phyloP scores from a whole-genome alignment of 176 grass and related monocot genomes.

The Stipa capillata region DNA sequence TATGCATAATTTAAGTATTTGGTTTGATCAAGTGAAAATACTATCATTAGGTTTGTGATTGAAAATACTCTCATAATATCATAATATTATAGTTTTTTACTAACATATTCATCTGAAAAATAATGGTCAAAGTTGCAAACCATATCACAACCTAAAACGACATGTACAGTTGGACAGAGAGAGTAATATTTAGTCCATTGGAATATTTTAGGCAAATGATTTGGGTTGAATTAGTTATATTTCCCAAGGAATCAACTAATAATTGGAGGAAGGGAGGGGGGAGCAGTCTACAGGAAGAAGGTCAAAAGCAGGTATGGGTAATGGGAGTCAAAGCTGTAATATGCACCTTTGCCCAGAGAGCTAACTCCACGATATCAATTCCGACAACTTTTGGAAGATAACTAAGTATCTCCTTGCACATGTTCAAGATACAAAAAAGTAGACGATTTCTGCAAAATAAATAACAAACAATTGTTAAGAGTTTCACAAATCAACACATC shows the following conservation, averaged over 20 bases:
- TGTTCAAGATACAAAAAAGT: constrained; percentile 93
- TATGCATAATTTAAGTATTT: no score
- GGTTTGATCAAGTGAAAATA: no score
- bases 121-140: no score
- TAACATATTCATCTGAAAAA: no score
- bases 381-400: constrained; percentile 90
- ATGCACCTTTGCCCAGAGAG: constrained; percentile 95
- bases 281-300: background rate
- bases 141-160: no score
- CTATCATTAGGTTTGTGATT: no score
- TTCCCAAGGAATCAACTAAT: background rate
- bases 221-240: background rate
- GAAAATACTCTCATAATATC: no score
- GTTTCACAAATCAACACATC: background rate
- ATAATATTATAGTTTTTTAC: no score
- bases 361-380: constrained; percentile 97
- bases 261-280: background rate
- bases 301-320: background rate
- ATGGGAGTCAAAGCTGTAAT: constrained; percentile 2
- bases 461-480: constrained; percentile 18
- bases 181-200: background rate
- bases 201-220: background rate
- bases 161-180: no score
- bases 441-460: constrained; percentile 72
- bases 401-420: constrained; percentile 87